A percentile compares a stretch with the other conserved stretches of the same genome.
Evolutionary conservation across 75 land plant species (phyloP).

Genomic region (Gnetum montanum): DNA sequence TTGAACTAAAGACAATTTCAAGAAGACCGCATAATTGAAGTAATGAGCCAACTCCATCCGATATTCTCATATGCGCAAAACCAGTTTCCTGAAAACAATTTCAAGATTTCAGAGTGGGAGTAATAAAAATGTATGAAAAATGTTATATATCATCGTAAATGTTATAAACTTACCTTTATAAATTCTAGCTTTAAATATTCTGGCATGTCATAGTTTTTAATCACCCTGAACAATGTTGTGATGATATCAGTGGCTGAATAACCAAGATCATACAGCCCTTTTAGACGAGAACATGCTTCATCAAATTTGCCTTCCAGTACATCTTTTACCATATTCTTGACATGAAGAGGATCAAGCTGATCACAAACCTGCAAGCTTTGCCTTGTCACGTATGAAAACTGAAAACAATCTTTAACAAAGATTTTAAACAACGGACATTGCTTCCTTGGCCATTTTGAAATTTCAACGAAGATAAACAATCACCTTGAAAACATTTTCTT

Average conservation of each 20-base stretch:
- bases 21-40: slow-evolving; percentile 90
- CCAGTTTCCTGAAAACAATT: slow-evolving; percentile 78
- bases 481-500: slow-evolving; percentile 99
- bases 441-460: not conserved
- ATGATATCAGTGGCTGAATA: slow-evolving; percentile 99
- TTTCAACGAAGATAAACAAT: not conserved
- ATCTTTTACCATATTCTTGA: slow-evolving; percentile 63
- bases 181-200: slow-evolving; percentile 92
- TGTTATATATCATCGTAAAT: too few relatives aligned
- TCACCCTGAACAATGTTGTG: slow-evolving; percentile 88
- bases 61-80: slow-evolving; percentile 99
- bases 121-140: not conserved
- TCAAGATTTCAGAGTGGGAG: too few relatives aligned
- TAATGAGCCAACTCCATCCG: slow-evolving; percentile 93
- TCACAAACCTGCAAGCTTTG: slow-evolving; percentile 84
- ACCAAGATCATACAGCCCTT: slow-evolving; percentile 93
- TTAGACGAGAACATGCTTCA: slow-evolving; percentile 81
- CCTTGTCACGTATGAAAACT: not conserved
- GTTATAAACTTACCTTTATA: slow-evolving; percentile 80
- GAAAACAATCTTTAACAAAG: not conserved
- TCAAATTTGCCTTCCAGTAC: slow-evolving; percentile 91
- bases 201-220: slow-evolving; percentile 95
- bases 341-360: slow-evolving; percentile 96
- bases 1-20: slow-evolving; percentile 69
- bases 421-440: not conserved